A percentile compares a stretch with the other conserved stretches of the same genome.
phyloP scores from a whole-genome alignment of 371 early-diverging fungal species.

The Mucor mucedo region DNA sequence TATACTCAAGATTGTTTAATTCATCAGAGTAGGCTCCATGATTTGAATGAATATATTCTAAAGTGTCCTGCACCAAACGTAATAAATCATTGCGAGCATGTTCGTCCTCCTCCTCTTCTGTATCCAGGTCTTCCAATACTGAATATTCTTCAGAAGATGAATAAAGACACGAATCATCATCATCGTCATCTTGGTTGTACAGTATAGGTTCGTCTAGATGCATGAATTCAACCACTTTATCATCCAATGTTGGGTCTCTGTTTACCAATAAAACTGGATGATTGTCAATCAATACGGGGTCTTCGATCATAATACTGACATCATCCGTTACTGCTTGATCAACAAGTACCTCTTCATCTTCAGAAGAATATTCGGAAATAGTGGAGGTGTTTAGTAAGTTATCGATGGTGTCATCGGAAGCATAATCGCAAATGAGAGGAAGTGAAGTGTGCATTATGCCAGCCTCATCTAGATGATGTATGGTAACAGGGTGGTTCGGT shows the following conservation, averaged over 20 bases:
- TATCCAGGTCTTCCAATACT: slow-evolving; percentile 10
- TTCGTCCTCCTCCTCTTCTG: slow-evolving; percentile 11
- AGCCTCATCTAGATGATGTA: slow-evolving; percentile 1
- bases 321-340: too few species aligned
- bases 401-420: not conserved
- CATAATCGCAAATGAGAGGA: slow-evolving; percentile 1
- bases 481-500: slow-evolving; percentile 10
- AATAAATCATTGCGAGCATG: slow-evolving; percentile 8
- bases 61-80: slow-evolving; percentile 22
- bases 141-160: slow-evolving; percentile 16
- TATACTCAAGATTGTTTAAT: slow-evolving; percentile 9
- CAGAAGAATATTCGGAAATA: too few species aligned
- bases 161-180: slow-evolving; percentile 12
- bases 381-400: too few species aligned
- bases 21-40: slow-evolving; percentile 16
- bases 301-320: too few species aligned
- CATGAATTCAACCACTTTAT: not conserved
- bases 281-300: too few species aligned
- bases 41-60: slow-evolving; percentile 20
- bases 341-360: too few species aligned
- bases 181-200: slow-evolving; percentile 15
- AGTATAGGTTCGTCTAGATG: slow-evolving; percentile 10
- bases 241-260: too few species aligned
- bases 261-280: too few species aligned
- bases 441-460: not conserved